phyloP scores from a whole-genome alignment of 2,329 filamentous ascomycete genomes.

The Gnomoniopsis sp. region DNA sequence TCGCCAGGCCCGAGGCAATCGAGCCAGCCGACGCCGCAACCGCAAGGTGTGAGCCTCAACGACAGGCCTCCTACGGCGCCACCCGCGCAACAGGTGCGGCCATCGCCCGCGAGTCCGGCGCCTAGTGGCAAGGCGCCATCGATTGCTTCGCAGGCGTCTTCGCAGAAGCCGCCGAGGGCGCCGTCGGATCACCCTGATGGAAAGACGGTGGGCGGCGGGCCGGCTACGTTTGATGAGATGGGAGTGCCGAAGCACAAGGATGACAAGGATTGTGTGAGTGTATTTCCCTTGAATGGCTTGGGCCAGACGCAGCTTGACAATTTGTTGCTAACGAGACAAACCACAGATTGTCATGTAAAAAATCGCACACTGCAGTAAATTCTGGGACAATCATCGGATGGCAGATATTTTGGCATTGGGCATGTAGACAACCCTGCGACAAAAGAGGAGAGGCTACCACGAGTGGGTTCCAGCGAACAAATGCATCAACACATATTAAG shows the following conservation, averaged over 20 bases:
- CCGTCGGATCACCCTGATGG: slow-evolving; percentile 34
- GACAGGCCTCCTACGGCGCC: slow-evolving; percentile 30
- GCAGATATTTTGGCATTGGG: neutral
- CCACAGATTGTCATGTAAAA: neutral
- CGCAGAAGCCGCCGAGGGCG: neutral
- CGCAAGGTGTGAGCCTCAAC: slow-evolving; percentile 6
- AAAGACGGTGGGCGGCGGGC: slow-evolving; percentile 64
- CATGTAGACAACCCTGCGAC: neutral
- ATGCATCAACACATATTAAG: neutral
- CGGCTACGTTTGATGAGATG: slow-evolving; percentile 98
- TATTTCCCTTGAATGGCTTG: neutral
- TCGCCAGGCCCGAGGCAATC: slow-evolving; percentile 3
- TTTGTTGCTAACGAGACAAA: neutral
- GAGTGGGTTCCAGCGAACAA: neutral
- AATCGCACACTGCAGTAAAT: neutral
- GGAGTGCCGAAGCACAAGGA: slow-evolving; percentile 81
- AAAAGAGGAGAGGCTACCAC: neutral
- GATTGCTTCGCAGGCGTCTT: neutral
- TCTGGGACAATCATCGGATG: neutral
- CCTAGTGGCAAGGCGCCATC: slow-evolving; percentile 5
- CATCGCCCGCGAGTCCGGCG: slow-evolving; percentile 19
- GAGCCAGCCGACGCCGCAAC: slow-evolving; percentile 7
- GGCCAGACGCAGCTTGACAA: neutral
- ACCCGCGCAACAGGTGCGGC: slow-evolving; percentile 25
- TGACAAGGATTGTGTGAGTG: slow-evolving; percentile 85